phyloP scores from a whole-genome alignment of 495 filamentous ascomycete species.

The Paragyromitra xinjiangensis region DNA sequence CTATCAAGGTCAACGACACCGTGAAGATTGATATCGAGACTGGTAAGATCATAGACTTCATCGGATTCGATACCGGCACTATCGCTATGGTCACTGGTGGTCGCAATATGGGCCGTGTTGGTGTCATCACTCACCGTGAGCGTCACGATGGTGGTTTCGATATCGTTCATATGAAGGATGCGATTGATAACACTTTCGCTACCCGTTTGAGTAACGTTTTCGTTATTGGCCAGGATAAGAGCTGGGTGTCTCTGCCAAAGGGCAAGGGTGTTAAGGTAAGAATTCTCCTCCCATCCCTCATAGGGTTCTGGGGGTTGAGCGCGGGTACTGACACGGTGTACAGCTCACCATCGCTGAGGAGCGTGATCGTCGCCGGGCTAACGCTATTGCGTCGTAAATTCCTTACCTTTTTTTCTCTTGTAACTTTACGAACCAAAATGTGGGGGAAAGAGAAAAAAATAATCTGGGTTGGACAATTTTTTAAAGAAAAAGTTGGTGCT shows the following conservation, averaged over 20 bases:
- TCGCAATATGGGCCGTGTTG: constrained; percentile 99
- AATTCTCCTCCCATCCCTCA: constrained; percentile 29
- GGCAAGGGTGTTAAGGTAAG: constrained; percentile 97
- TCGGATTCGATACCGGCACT: constrained; percentile 96
- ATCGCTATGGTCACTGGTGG: constrained; percentile 98
- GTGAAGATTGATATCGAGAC: constrained; percentile 97
- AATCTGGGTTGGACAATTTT: constrained; percentile 27
- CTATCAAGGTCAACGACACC: constrained; percentile 99
- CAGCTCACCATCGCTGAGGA: constrained; percentile 95
- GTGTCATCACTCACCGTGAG: constrained; percentile 99
- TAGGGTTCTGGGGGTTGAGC: not conserved
- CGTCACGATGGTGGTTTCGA: constrained; percentile 99
- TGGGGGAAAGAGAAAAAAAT: not conserved
- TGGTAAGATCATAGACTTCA: constrained; percentile 95
- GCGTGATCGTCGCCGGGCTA: constrained; percentile 90
- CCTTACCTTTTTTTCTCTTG: constrained; percentile 5
- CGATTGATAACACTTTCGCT: constrained; percentile 98
- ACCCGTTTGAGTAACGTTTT: constrained; percentile 99
- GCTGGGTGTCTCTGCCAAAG: constrained; percentile 98
- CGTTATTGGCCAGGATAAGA: constrained; percentile 96
- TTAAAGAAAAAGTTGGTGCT: constrained; percentile 35
- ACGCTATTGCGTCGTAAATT: constrained; percentile 48
- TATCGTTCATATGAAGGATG: constrained; percentile 99
- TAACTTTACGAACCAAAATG: constrained; percentile 4
- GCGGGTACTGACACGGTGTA: constrained; percentile 29